phyloP scores from a whole-genome alignment of 768 basidiomycete genomes.

The Lentinula lateritia region DNA sequence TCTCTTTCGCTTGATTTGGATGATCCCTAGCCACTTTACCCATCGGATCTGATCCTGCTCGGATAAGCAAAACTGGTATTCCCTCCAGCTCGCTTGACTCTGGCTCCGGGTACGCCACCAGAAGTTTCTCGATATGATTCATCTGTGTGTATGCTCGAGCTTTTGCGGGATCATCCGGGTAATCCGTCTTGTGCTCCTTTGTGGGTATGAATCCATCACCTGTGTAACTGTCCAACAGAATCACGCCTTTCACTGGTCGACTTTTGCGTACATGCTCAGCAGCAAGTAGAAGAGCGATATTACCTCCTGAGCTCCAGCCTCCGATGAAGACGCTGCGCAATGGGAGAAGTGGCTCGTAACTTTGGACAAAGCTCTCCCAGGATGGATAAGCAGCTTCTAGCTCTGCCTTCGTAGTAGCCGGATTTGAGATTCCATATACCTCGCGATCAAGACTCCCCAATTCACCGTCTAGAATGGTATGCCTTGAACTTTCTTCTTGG shows the following conservation, averaged over 20 bases:
- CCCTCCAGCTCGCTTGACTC: background rate
- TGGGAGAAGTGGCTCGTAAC: background rate
- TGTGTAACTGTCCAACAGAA: background rate
- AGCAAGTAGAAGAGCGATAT: conserved; percentile 19
- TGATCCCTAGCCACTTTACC: background rate
- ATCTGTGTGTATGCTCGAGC: background rate
- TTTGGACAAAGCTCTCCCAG: background rate
- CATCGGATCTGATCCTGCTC: background rate
- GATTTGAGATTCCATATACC: background rate
- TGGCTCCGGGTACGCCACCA: background rate
- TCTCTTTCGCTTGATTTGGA: background rate
- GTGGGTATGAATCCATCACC: background rate
- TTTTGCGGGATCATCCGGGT: conserved; percentile 1
- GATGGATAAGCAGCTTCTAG: background rate
- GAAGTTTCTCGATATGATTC: background rate
- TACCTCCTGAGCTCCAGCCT: conserved; percentile 28
- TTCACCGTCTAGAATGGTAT: background rate
- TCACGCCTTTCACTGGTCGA: background rate
- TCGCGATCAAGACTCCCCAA: background rate
- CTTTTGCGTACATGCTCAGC: background rate
- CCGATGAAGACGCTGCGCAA: background rate
- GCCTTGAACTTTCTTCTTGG: no score
- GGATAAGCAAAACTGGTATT: background rate
- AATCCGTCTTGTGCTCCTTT: background rate
- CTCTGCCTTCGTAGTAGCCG: background rate